A percentile compares a stretch with the other conserved stretches of the same genome.
Evolutionary conservation across 139 green algal genomes (phyloP).

Genomic region (Cymbomonas tetramitiformis): DNA sequence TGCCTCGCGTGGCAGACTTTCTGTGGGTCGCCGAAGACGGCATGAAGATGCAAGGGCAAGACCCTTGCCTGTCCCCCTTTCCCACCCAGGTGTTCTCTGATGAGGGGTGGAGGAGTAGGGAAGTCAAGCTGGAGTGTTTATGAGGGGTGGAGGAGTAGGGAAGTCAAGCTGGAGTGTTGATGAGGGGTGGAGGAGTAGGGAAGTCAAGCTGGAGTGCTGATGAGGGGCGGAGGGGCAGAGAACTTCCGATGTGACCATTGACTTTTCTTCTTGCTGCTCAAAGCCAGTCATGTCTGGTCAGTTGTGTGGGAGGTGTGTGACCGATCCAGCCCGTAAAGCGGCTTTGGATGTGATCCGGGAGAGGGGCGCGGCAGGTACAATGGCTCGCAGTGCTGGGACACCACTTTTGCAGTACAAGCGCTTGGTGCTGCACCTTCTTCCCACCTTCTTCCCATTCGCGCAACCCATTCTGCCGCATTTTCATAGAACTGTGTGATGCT

Average conservation of each 20-base stretch:
- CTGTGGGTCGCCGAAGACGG: conserved; percentile 96
- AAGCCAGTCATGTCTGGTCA: too few relatives aligned
- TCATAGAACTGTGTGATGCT: too few relatives aligned
- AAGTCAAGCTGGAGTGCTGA: too few relatives aligned
- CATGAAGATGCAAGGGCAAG: conserved; percentile 74
- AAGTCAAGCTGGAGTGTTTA: background rate
- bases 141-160: background rate
- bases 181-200: too few relatives aligned
- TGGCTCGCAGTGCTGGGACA: conserved; percentile 93
- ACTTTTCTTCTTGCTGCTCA: too few relatives aligned
- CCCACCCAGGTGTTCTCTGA: background rate
- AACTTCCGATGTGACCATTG: too few relatives aligned
- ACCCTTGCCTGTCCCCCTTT: background rate
- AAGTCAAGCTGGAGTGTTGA: too few relatives aligned
- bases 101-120: background rate
- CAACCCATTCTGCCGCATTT: too few relatives aligned
- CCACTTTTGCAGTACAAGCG: conserved; percentile 80
- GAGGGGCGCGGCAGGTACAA: conserved; percentile 99
- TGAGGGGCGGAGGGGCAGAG: too few relatives aligned
- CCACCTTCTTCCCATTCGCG: too few relatives aligned
- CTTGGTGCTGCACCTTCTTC: too few relatives aligned
- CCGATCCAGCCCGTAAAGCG: conserved; percentile 10
- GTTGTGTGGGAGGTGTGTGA: too few relatives aligned
- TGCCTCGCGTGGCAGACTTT: conserved; percentile 73
- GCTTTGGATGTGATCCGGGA: conserved; percentile 22